Conservation (phyloP, 2,329 filamentous ascomycete genomes). For the Hymenoscyphus linearis region DNA sequence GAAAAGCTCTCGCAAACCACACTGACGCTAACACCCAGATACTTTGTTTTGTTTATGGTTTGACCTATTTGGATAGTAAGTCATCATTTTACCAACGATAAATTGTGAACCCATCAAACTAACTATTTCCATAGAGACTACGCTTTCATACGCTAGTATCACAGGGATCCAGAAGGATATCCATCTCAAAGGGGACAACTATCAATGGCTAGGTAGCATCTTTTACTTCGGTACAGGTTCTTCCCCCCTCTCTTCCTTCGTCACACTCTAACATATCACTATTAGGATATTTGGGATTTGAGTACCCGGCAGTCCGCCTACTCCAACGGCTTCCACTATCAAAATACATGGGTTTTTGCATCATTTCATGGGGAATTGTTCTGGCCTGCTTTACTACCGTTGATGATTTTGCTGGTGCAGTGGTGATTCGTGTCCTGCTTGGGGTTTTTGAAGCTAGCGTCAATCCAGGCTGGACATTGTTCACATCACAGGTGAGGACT, state of each 20-base stretch:
- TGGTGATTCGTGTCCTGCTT: slow-evolving; percentile 62
- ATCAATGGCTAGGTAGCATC: slow-evolving; percentile 44
- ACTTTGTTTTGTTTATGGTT: slow-evolving; percentile 52
- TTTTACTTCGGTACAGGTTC: slow-evolving; percentile 38
- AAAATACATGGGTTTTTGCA: slow-evolving; percentile 57
- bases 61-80: slow-evolving; percentile 45
- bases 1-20: no score
- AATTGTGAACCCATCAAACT: neutral
- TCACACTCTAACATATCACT: neutral
- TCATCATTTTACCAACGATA: neutral
- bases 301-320: slow-evolving; percentile 30
- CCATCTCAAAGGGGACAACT: slow-evolving; percentile 33
- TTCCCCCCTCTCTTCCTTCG: neutral
- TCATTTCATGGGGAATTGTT: slow-evolving; percentile 56
- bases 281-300: slow-evolving; percentile 22
- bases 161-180: slow-evolving; percentile 44
- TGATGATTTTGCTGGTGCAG: slow-evolving; percentile 53
- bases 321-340: slow-evolving; percentile 53
- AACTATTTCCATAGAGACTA: slow-evolving; percentile 32
- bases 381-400: slow-evolving; percentile 59
- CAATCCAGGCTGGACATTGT: slow-evolving; percentile 61
- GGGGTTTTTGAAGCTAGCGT: slow-evolving; percentile 65
- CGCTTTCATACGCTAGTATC: slow-evolving; percentile 44
- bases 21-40: slow-evolving; percentile 31
- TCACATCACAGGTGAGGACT: slow-evolving; percentile 48